phyloP scores from a whole-genome alignment of 148 eudicot genomes.

The Nepenthes mirabilis region DNA sequence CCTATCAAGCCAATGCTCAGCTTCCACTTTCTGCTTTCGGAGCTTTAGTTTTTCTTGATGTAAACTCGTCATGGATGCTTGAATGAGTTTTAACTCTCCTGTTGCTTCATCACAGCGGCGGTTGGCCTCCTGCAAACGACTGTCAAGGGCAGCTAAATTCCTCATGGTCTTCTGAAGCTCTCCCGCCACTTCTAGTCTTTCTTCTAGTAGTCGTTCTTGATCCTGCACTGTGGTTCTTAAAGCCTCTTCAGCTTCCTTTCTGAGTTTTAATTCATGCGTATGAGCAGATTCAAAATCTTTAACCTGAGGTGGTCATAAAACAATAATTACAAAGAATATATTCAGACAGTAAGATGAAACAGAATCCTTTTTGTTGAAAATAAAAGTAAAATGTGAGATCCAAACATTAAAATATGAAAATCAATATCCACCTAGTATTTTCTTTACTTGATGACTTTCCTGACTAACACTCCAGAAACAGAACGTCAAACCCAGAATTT shows the following conservation, averaged over 20 bases:
- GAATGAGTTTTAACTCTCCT: constrained; percentile 49
- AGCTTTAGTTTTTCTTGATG: constrained; percentile 50
- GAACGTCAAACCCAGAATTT: too few species aligned
- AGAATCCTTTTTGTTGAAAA: too few species aligned
- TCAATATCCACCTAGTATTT: too few species aligned
- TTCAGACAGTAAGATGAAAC: neutral
- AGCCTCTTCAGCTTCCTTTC: constrained; percentile 47
- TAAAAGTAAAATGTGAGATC: too few species aligned
- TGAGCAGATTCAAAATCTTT: constrained; percentile 39
- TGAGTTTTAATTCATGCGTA: constrained; percentile 33
- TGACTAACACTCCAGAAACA: too few species aligned
- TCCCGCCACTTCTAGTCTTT: constrained; percentile 29
- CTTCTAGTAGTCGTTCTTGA: constrained; percentile 42
- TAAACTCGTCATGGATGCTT: constrained; percentile 36
- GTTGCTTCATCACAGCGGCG: constrained; percentile 50
- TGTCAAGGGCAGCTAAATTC: constrained; percentile 53
- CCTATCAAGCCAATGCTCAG: constrained; percentile 58
- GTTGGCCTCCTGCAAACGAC: constrained; percentile 51
- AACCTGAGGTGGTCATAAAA: constrained; percentile 17
- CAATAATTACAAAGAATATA: neutral
- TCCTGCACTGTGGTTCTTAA: constrained; percentile 34
- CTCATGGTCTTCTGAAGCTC: constrained; percentile 56
- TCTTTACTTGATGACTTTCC: too few species aligned
- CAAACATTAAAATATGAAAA: too few species aligned
- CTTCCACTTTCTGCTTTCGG: constrained; percentile 46